Conservation (phyloP, 352 stramenopile genomes). For the Pythium phragmitis region DNA sequence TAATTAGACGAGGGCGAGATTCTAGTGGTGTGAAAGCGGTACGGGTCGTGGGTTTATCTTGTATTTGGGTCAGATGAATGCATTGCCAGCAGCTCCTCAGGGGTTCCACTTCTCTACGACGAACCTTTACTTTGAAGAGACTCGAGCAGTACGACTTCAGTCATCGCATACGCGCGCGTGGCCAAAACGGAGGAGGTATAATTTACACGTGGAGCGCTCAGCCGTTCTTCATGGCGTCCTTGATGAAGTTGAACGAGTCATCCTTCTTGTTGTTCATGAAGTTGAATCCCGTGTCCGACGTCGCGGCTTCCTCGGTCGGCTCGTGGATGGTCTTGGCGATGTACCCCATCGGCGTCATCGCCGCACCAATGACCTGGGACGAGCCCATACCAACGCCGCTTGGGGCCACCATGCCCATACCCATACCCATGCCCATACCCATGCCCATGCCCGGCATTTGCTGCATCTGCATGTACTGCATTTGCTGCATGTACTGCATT, state of each 20-base stretch:
- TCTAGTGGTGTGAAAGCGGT: constrained; percentile 1
- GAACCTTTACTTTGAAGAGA: constrained; percentile 19
- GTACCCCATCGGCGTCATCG: constrained; percentile 83
- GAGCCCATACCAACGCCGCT: constrained; percentile 30
- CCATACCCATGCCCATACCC: constrained; percentile 30
- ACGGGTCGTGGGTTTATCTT: constrained; percentile 5
- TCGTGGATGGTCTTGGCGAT: constrained; percentile 89
- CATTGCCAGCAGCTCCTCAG: constrained; percentile 18
- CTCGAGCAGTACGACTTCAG: constrained; percentile 18
- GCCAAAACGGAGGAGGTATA: constrained; percentile 35
- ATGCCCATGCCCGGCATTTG: constrained; percentile 42
- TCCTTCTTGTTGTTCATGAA: constrained; percentile 90
- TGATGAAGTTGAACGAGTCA: constrained; percentile 89
- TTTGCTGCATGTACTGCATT: constrained; percentile 70
- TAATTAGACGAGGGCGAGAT: neutral
- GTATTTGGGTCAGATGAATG: constrained; percentile 25
- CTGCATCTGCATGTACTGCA: constrained; percentile 79
- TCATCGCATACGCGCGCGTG: constrained; percentile 20
- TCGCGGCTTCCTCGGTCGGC: constrained; percentile 63
- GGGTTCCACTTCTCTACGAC: constrained; percentile 25
- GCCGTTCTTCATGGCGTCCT: constrained; percentile 89
- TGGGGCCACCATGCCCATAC: constrained; percentile 27
- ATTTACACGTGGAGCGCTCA: constrained; percentile 56
- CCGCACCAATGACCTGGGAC: constrained; percentile 80
- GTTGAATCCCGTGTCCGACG: constrained; percentile 65